Evolutionary conservation across 805 yeast genomes (phyloP), one percentile per base, ranked within the genome.

Genomic region (Cyberlindnera sargentensis): DNA sequence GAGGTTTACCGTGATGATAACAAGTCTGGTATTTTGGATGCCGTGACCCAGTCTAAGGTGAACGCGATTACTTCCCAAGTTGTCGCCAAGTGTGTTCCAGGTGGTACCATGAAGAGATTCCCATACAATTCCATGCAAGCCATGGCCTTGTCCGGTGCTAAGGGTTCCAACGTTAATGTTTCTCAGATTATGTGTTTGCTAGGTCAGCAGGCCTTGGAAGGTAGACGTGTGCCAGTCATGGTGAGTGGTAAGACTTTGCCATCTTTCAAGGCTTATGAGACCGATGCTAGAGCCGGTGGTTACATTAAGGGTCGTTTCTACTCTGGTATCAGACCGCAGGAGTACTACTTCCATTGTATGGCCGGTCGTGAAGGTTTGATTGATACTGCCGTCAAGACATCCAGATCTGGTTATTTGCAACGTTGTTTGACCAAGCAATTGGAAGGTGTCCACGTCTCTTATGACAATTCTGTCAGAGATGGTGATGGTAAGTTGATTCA

Each of bases 301-400:
- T 93, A 88, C 64, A 87, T 93, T 62, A 86, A 91, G 64, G 91
- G 95, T 49, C 84, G 99, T 56, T 93, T 93, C 80, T 95, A 88
- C 65, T 88, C 97, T 34, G 99, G 99, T 66, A 85, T 93, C 55
- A 80, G 87, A 64, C 99, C 99, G 4, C 99, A 93, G 68, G 99
- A 93, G 66, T 93, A 95, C 68, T 93, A 90, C 64, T 93, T 95
- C 93, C 99, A 93, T 71, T 93, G 98, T 74, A 93, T 93, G 99
- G 99, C 99, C 44, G 99, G 99, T 69, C 84, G 99, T 73, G 99
- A 93, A 74, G 99, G 99, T 71, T 78, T 93, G 61, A 93, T 93
- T 70, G 99, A 93, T 75, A 93, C 99, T 47, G 99, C 99, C 40
- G 99, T 93, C 51, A 93, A 93, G 70, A 93, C 99, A 8, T 87